Base-by-base conservation (phyloP, 164 flowering plant genomes). In the Magnolia sinica region DNA sequence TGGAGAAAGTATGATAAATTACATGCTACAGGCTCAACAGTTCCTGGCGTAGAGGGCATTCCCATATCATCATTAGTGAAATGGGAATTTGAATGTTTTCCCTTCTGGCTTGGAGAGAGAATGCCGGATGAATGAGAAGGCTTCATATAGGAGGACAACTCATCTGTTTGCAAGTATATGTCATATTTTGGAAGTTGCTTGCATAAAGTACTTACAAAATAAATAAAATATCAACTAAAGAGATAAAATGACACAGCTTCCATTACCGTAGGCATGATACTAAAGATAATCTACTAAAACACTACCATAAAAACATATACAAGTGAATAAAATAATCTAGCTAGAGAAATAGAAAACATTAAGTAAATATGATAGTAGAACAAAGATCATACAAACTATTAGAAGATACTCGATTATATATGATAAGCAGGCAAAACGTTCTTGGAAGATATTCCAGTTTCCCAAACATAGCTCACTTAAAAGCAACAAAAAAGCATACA, bases 11-110 rank as follows among this genome's bases (percentile, higher is more conserved):
- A 67, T 22, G 50, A 80, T 68, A 65, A 78, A 76, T 85, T 93
- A 94, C 98, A 92, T 90, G 96, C 85, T 83, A 82, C 81, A 80
- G 92, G 87, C 80, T 93, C 98, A 78, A 69, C 50, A 68, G 78
- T 59, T 79, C 80, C 85, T 18, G 89, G 86, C 69, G 79, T 82
- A 79, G 90, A 80, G n/a, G 92, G 79, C 45, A 67, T 81, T 78
- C 83, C 88, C 37, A 82, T 66, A 68, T 86, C 91, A 81, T 88
- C 90, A 78, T 87, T 91, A 50, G 78, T 27, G 23, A 92, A 80
- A 72, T 81, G 64, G 23, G 83, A 52, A 73, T 81, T 80, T 58
- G 75, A 45, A 76, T 77, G 79, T 67, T 81, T 85, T 75, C 71
- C 77, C 78, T 77, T 90, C 76, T 84, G 85, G 64, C 85, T 87